These are phyloP conservation scores for Wallacemonas sp. DNA, from an alignment of 208 protist genomes.

Conservation along the genomic window DNA sequence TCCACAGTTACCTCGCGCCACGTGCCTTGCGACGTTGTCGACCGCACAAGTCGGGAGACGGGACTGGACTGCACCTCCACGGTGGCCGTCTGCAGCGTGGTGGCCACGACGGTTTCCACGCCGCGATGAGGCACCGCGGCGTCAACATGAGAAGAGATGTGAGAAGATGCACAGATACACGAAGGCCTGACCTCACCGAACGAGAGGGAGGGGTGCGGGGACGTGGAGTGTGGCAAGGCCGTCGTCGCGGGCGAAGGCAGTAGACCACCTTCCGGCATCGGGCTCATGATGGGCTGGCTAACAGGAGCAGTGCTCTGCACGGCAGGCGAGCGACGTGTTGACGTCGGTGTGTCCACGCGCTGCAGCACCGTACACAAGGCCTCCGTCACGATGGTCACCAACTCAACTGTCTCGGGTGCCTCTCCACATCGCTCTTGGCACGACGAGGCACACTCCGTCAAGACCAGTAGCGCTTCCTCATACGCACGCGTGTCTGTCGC, in stretches of 20 bases:
- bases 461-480: background rate
- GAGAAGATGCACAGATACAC: no score
- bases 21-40: background rate
- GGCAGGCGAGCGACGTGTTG: no score
- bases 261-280: background rate
- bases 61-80: slow-evolving; percentile 1
- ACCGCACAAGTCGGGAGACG: background rate
- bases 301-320: no score
- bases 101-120: background rate
- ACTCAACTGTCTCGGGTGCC: no score
- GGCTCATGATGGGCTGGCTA: slow-evolving; percentile 1
- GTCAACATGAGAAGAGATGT: no score
- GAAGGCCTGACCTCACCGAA: no score
- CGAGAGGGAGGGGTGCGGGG: no score
- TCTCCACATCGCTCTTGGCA: no score
- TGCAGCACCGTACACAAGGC: background rate
- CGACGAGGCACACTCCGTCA: background rate
- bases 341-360: background rate
- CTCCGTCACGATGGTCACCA: no score
- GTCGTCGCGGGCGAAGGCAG: background rate
- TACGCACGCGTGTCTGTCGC: slow-evolving; percentile 6
- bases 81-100: background rate
- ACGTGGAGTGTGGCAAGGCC: no score
- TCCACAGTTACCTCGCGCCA: background rate
- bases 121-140: no score